Evolutionary conservation across 768 basidiomycete species (phyloP).

Genomic region (Termitomyces sp.): DNA sequence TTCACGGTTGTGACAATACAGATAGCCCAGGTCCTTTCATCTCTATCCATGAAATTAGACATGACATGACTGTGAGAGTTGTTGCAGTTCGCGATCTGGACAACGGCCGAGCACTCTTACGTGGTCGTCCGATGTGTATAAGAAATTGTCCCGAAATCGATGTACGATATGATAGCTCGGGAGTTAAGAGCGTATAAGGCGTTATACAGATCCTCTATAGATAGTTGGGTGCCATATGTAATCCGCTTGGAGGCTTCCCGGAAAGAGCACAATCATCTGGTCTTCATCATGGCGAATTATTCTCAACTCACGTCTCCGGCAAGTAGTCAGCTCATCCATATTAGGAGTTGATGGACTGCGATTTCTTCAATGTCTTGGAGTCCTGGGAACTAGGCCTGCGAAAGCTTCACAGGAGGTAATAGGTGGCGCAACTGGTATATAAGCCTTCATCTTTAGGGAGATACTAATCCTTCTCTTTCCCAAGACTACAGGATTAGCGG

Average conservation of each 20-base stretch:
- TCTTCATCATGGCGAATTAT: conserved; percentile 33
- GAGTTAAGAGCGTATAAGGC: conserved; percentile 30
- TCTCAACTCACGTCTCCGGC: neutral
- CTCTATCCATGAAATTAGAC: conserved; percentile 20
- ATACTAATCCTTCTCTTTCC: neutral
- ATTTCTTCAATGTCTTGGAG: conserved; percentile 25
- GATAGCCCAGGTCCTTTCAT: conserved; percentile 21
- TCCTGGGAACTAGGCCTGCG: conserved; percentile 16
- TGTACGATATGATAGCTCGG: conserved; percentile 15
- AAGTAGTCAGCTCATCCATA: neutral
- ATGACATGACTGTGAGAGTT: conserved; percentile 10
- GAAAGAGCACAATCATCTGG: conserved; percentile 10
- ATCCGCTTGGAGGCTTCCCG: conserved; percentile 30
- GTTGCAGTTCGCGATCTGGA: conserved; percentile 17
- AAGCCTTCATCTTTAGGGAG: neutral
- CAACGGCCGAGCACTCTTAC: conserved; percentile 1
- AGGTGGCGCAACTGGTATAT: conserved; percentile 35
- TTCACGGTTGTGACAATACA: neutral
- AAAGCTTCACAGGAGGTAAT: conserved; percentile 23
- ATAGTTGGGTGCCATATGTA: conserved; percentile 24
- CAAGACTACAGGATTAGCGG: conserved; percentile 32
- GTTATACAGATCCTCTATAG: conserved; percentile 17
- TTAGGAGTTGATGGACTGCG: conserved; percentile 34
- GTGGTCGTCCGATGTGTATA: conserved; percentile 30
- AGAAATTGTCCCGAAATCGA: conserved; percentile 25